Conservation (phyloP, 2,329 filamentous ascomycete genomes). For the Paraconiothyrium brasiliense region DNA sequence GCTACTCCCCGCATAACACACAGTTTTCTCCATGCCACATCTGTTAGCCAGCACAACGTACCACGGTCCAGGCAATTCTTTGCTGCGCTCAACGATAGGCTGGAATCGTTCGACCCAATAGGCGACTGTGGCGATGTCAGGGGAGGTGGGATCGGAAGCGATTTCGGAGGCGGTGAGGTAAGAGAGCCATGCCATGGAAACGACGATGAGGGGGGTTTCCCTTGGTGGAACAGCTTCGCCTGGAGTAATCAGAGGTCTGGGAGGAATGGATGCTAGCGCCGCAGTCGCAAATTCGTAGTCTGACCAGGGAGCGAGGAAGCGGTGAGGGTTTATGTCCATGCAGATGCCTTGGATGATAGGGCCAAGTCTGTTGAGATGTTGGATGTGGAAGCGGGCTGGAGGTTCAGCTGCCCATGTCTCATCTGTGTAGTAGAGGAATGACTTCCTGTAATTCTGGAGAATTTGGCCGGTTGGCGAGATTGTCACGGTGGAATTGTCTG, state of each 20-base stretch:
- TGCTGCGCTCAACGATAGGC: slow-evolving; percentile 58
- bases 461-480: slow-evolving; percentile 64
- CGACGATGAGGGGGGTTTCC: slow-evolving; percentile 69
- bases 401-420: slow-evolving; percentile 70
- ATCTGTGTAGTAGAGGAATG: slow-evolving; percentile 73
- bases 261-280: slow-evolving; percentile 58
- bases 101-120: slow-evolving; percentile 80
- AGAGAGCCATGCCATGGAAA: slow-evolving; percentile 84
- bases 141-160: slow-evolving; percentile 59
- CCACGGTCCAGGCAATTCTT: slow-evolving; percentile 58
- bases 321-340: slow-evolving; percentile 71
- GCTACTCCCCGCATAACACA: slow-evolving; percentile 77
- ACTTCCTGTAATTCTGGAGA: slow-evolving; percentile 69
- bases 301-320: slow-evolving; percentile 66
- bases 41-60: slow-evolving; percentile 78
- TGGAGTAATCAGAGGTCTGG: not conserved
- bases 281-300: slow-evolving; percentile 68
- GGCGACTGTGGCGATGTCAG: slow-evolving; percentile 76
- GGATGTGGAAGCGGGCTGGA: slow-evolving; percentile 47
- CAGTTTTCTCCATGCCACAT: slow-evolving; percentile 71
- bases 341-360: slow-evolving; percentile 58
- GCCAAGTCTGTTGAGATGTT: slow-evolving; percentile 46
- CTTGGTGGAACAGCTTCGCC: not conserved
- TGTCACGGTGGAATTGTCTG: slow-evolving; percentile 66
- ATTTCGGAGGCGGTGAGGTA: slow-evolving; percentile 59